A percentile compares a stretch with the other conserved stretches of the same genome.
Evolutionary conservation across 2,329 filamentous ascomycete species (phyloP).

Genomic region (Aspergillus sp.): DNA sequence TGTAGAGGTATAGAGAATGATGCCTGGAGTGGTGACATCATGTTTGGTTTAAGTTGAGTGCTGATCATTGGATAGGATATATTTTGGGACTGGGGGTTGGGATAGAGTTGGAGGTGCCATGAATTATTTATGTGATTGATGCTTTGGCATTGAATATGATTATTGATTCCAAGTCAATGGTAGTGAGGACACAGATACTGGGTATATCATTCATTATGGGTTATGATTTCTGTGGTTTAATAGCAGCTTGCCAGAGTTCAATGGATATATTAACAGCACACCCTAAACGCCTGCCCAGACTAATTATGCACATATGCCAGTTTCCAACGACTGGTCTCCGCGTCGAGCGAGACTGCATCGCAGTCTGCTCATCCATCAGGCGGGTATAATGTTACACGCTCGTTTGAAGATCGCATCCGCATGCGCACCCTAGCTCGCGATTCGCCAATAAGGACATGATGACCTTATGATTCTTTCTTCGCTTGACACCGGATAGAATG

Average conservation of each 20-base stretch:
- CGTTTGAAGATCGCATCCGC: not conserved
- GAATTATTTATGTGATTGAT: too few relatives aligned
- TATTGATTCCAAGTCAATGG: too few relatives aligned
- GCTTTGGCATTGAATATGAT: too few relatives aligned
- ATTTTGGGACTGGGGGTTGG: too few relatives aligned
- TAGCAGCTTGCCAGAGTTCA: not conserved
- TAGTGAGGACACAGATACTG: too few relatives aligned
- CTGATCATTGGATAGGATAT: too few relatives aligned
- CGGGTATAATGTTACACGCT: not conserved
- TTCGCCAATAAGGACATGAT: not conserved
- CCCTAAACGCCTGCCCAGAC: conserved; percentile 10
- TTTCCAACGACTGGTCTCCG: not conserved
- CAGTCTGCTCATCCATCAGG: not conserved
- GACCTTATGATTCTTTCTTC: not conserved
- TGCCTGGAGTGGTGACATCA: conserved; percentile 1
- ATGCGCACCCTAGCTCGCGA: not conserved
- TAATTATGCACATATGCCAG: conserved; percentile 11
- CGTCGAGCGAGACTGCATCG: not conserved
- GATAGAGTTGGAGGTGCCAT: too few relatives aligned
- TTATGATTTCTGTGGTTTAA: too few relatives aligned
- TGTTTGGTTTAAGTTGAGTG: not conserved
- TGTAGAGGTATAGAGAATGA: too few relatives aligned
- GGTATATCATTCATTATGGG: too few relatives aligned
- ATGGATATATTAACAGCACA: conserved; percentile 2
- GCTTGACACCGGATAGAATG: not conserved